These are phyloP conservation scores for Hygrophila difformis DNA, from an alignment of 257 asterid genomes.

Conservation along the genomic window DNA sequence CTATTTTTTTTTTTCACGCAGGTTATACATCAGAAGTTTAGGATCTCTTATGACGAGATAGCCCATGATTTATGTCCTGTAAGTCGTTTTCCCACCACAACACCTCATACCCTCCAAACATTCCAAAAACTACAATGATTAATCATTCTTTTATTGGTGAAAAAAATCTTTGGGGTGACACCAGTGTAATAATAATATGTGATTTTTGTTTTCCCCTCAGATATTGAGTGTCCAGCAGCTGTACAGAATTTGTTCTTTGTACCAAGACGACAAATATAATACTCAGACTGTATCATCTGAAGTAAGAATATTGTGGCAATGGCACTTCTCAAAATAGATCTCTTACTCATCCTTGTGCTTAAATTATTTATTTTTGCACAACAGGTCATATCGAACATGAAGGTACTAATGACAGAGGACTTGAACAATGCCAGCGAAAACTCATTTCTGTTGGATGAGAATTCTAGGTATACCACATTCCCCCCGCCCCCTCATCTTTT, in stretches of 20 bases:
- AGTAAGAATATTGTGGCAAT: slow-evolving; percentile 38
- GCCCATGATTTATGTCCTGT: slow-evolving; percentile 95
- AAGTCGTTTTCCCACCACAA: slow-evolving; percentile 30
- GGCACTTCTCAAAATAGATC: not conserved
- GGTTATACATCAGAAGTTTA: slow-evolving; percentile 98
- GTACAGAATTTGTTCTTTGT: slow-evolving; percentile 88
- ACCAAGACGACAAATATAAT: slow-evolving; percentile 94
- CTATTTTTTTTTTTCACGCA: slow-evolving; percentile 24
- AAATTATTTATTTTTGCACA: not conserved
- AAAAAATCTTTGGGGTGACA: not conserved
- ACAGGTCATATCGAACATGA: slow-evolving; percentile 96
- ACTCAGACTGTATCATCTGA: slow-evolving; percentile 89
- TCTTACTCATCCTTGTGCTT: not conserved
- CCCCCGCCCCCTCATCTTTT: too few relatives aligned
- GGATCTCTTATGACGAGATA: slow-evolving; percentile 95
- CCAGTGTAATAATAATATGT: not conserved
- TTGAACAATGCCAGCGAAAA: slow-evolving; percentile 71
- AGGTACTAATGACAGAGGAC: slow-evolving; percentile 93
- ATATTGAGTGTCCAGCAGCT: slow-evolving; percentile 95
- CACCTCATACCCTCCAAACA: not conserved
- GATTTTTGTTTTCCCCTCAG: slow-evolving; percentile 25
- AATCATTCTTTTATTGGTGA: not conserved
- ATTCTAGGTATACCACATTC: slow-evolving; percentile 46
- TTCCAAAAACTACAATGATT: not conserved
- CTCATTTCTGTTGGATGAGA: slow-evolving; percentile 89